These are phyloP conservation scores for Histomonas meleagridis DNA, from an alignment of 208 protist species.

Conservation along the genomic window DNA sequence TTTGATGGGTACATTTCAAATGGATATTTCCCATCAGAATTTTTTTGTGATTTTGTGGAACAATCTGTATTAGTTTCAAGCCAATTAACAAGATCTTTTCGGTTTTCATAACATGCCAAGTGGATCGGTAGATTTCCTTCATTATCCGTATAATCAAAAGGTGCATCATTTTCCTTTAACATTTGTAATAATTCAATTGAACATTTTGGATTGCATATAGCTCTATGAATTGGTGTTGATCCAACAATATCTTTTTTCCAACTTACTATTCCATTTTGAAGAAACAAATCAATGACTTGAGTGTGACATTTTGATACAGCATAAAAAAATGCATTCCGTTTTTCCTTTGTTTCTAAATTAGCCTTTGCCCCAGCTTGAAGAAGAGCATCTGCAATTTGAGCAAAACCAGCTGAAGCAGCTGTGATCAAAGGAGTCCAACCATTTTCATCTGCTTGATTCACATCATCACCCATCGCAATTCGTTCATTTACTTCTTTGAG, in stretches of 20 bases:
- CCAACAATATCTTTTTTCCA: constrained; percentile 9
- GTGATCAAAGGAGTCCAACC: constrained; percentile 16
- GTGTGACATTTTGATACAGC: neutral
- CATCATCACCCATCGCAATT: neutral
- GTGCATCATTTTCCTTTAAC: neutral
- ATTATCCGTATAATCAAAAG: neutral
- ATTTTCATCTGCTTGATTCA: neutral
- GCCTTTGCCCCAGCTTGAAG: neutral
- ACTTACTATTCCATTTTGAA: neutral
- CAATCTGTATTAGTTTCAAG: neutral
- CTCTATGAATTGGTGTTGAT: neutral
- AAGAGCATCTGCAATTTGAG: neutral
- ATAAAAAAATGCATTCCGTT: neutral
- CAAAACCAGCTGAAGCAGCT: neutral
- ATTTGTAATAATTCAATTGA: neutral
- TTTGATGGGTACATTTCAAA: neutral
- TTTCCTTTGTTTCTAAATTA: neutral
- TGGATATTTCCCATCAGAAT: neutral
- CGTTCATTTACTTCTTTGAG: neutral
- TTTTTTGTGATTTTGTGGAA: neutral
- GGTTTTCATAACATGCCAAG: constrained; percentile 21
- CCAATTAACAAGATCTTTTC: neutral
- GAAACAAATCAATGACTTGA: neutral
- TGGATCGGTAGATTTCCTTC: constrained; percentile 22
- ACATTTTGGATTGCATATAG: neutral